Percentiles rank a stretch among this genome's conserved stretches.
Evolutionary conservation across 2,329 filamentous ascomycete species (phyloP).

Genomic region (Bipolaris gigantea): DNA sequence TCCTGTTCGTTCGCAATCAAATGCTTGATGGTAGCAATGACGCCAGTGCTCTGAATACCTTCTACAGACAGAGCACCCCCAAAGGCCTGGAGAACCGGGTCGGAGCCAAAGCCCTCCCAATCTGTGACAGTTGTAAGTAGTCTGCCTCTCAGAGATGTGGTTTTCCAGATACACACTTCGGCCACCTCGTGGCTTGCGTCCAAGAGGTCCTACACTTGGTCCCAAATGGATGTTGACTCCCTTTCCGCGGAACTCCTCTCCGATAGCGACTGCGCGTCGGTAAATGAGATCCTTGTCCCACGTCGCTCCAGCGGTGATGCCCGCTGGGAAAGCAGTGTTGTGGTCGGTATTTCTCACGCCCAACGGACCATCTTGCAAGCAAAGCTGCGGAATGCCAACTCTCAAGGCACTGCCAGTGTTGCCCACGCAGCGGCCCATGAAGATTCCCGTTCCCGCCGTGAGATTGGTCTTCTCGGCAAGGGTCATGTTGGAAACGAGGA

Average conservation of each 20-base stretch:
- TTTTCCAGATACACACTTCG: constrained; percentile 48
- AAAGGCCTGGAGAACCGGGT: constrained; percentile 72
- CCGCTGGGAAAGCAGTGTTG: constrained; percentile 75
- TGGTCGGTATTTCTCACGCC: constrained; percentile 75
- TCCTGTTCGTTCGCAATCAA: constrained; percentile 75
- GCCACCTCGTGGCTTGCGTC: constrained; percentile 64
- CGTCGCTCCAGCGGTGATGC: constrained; percentile 75
- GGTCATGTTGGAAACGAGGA: constrained; percentile 73
- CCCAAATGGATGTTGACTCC: constrained; percentile 73
- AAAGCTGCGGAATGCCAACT: constrained; percentile 70
- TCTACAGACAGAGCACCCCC: constrained; percentile 76
- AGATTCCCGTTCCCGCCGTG: constrained; percentile 70
- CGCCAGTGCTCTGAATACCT: constrained; percentile 71
- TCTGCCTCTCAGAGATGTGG: background rate
- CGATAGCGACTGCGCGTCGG: constrained; percentile 67
- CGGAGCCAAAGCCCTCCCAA: constrained; percentile 74
- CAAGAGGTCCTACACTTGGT: constrained; percentile 70
- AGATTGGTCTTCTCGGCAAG: constrained; percentile 80
- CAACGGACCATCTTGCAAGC: constrained; percentile 66
- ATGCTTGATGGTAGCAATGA: constrained; percentile 73
- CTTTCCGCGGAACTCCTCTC: constrained; percentile 72
- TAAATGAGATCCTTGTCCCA: constrained; percentile 75
- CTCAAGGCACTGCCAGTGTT: constrained; percentile 73
- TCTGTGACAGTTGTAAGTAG: constrained; percentile 31
- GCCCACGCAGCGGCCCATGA: constrained; percentile 72